phyloP scores from a whole-genome alignment of 345 rosid species.

The Lepidium didymum region DNA sequence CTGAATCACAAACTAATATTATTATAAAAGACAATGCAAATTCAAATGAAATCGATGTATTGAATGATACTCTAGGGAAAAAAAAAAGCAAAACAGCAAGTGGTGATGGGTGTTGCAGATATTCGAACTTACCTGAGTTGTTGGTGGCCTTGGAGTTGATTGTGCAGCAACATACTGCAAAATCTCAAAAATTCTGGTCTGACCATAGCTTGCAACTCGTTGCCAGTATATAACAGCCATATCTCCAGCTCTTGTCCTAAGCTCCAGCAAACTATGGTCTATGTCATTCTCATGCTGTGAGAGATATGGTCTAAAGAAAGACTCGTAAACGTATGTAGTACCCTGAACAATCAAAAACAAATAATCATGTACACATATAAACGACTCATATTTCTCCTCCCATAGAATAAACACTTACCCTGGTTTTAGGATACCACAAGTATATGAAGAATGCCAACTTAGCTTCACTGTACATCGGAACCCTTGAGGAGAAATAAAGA shows the following conservation, averaged over 20 bases:
- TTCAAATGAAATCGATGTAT: neutral
- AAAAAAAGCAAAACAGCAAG: neutral
- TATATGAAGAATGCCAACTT: conserved; percentile 70
- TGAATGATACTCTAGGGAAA: neutral
- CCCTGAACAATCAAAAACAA: conserved; percentile 35
- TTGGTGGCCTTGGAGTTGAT: conserved; percentile 32
- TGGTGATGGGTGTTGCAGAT: neutral
- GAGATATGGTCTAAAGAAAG: conserved; percentile 42
- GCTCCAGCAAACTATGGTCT: conserved; percentile 50
- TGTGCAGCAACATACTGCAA: conserved; percentile 49
- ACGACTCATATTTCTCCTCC: neutral
- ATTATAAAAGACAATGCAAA: neutral
- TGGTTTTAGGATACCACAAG: conserved; percentile 75
- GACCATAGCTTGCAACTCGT: conserved; percentile 52
- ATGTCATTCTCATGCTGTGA: conserved; percentile 61
- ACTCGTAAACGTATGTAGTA: conserved; percentile 47
- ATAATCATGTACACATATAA: neutral
- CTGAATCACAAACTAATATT: conserved; percentile 9
- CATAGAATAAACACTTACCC: conserved; percentile 31
- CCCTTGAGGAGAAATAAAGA: conserved; percentile 41
- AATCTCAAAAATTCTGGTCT: conserved; percentile 42
- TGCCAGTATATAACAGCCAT: conserved; percentile 45
- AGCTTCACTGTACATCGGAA: conserved; percentile 77
- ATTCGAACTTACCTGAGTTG: conserved; percentile 39
- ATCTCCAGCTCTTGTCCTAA: conserved; percentile 47